phyloP scores from a whole-genome alignment of 495 filamentous ascomycete genomes.

The Lepidopterella palustris region DNA sequence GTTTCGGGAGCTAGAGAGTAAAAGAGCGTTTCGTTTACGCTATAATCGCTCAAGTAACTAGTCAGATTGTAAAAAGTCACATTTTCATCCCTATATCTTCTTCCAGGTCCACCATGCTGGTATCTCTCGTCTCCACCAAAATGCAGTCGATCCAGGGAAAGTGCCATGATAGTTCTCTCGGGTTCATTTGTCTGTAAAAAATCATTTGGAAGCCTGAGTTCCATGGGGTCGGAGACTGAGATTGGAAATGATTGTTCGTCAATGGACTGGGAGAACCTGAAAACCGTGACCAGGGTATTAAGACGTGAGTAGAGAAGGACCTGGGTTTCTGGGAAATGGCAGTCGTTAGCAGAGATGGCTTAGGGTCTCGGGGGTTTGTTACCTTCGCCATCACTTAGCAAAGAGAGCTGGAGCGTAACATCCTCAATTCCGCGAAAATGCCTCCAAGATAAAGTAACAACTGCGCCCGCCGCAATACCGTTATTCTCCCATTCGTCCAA shows the following conservation, averaged over 20 bases:
- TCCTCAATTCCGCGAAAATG: constrained; percentile 43
- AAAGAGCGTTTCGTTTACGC: constrained; percentile 12
- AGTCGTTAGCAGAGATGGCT: neutral
- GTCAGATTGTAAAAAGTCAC: constrained; percentile 24
- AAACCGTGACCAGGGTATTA: constrained; percentile 27
- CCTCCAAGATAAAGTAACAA: constrained; percentile 37
- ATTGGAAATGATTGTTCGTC: neutral
- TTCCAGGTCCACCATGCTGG: constrained; percentile 4
- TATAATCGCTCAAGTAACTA: constrained; percentile 14
- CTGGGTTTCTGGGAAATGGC: constrained; percentile 12
- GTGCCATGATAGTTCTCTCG: neutral
- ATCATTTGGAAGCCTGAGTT: constrained; percentile 5
- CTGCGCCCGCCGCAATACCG: constrained; percentile 23
- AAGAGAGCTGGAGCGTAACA: constrained; percentile 12
- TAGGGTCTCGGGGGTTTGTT: neutral
- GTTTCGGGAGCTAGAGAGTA: neutral
- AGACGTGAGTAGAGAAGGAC: constrained; percentile 28
- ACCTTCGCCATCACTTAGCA: constrained; percentile 11
- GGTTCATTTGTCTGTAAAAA: neutral
- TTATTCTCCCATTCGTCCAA: constrained; percentile 11
- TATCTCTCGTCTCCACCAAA: neutral
- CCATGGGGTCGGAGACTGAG: constrained; percentile 15
- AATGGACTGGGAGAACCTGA: constrained; percentile 14
- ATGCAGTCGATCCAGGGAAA: neutral
- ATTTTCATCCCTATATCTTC: constrained; percentile 5